phyloP scores from a whole-genome alignment of 73 alveolate species.

The Tetrahymena thermophila region DNA sequence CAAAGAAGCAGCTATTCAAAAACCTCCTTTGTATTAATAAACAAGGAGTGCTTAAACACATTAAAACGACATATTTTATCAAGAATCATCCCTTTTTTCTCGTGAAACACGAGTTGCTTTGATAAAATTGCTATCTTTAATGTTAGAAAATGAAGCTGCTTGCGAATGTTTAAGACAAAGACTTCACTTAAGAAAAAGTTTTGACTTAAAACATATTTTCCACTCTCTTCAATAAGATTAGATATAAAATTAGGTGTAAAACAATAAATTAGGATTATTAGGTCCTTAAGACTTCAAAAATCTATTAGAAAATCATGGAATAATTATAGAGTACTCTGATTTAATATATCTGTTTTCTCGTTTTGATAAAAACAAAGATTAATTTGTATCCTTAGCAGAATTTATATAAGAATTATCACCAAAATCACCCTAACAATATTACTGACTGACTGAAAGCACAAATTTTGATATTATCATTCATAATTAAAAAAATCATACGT shows the following conservation, averaged over 20 bases:
- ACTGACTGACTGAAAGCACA: neutral
- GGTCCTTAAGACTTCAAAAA: neutral
- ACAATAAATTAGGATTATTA: neutral
- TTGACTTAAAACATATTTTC: neutral
- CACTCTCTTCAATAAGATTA: neutral
- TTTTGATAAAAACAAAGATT: neutral
- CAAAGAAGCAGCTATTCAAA: neutral
- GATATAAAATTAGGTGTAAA: neutral
- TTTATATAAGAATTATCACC: neutral
- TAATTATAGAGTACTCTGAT: neutral
- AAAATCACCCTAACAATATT: neutral
- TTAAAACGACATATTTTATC: neutral
- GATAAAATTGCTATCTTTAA: neutral
- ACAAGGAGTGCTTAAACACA: neutral
- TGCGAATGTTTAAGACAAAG: neutral
- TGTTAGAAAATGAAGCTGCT: neutral
- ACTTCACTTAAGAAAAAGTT: neutral
- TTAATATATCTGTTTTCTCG: neutral
- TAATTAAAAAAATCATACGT: too few species aligned
- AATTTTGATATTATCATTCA: too few species aligned
- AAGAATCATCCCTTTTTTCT: neutral
- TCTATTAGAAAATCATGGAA: neutral
- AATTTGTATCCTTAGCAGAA: neutral
- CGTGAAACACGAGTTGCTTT: neutral
- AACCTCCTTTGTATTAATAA: neutral